Evolutionary conservation across 2,329 filamentous ascomycete genomes (phyloP), one percentile per base, ranked within the genome.

Genomic region (Leptographium radiaticola): DNA sequence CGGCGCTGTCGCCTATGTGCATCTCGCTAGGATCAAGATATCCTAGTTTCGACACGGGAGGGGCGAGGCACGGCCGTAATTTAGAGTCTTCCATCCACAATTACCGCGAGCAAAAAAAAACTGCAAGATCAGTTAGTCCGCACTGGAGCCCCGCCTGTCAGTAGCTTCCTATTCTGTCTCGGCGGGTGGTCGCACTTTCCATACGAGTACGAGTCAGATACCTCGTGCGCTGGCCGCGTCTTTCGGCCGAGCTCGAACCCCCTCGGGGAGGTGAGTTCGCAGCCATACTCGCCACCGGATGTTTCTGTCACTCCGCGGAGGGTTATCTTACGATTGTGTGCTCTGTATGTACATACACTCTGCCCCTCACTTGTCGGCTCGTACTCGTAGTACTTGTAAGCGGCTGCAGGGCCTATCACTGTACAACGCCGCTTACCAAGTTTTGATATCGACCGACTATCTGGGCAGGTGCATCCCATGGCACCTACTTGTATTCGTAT

Each of bases 81-180:
- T 49, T 25, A 36, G 34, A 49, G 48, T 9, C 33, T 12, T 36
- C n/a, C 38, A 49, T 51, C 49, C 49, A 43, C 49, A 33, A 34
- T 51, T 51, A 11, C 44, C 49, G 49, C 42, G 49, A 51, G 3
- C n/a, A n/a, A 5, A 25, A 25, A 25, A 51, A 51, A 51, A 51
- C 20, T 51, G 38, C 49, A 15, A 46, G 44, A 46, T 31, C 44
- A 46, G 44, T 25, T 46, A 46, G 44, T 13, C 43, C 4, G 43
- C 25, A 7, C 39, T n/a, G 39, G 39, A 40, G 39, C 40, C 40
- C 20, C 20, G 40, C 40, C n/a, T 42, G 45, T 31, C 45, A 30
- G 45, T n/a, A 47, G 18, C 45, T 47, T 47, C 45, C 45, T 47
- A 47, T 34, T 47, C 10, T 11, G 31, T 47, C 30, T 16, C 40